A percentile compares a stretch with the other conserved stretches of the same genome.
These are phyloP conservation scores for Epichloe amarillans DNA, from an alignment of 2,329 filamentous ascomycete genomes.

Conservation along the genomic window DNA sequence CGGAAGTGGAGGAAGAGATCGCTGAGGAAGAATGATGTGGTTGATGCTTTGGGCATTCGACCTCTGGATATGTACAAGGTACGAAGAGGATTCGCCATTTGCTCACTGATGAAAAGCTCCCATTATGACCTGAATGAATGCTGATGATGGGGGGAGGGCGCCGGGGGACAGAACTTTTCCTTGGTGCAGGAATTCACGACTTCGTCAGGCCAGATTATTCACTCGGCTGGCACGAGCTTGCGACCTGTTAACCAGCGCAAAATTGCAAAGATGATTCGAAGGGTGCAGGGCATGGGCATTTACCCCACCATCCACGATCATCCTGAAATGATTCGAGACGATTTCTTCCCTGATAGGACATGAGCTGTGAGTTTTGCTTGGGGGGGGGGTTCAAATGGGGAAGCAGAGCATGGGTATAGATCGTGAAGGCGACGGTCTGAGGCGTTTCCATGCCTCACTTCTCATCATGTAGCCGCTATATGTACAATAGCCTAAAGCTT, in stretches of 20 bases:
- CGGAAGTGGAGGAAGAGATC: constrained; percentile 58
- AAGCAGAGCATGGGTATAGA: neutral
- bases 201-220: constrained; percentile 71
- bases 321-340: constrained; percentile 57
- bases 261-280: constrained; percentile 82
- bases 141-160: neutral
- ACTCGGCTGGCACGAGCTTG: constrained; percentile 62
- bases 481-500: constrained; percentile 23
- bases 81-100: constrained; percentile 4
- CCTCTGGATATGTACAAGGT: constrained; percentile 84
- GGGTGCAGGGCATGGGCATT: constrained; percentile 77
- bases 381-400: neutral
- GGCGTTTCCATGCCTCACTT: neutral
- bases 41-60: constrained; percentile 68
- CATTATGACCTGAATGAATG: neutral
- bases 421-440: neutral
- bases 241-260: constrained; percentile 83
- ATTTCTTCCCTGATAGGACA: constrained; percentile 17
- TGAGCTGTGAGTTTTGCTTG: neutral
- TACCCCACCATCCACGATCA: constrained; percentile 87
- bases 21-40: constrained; percentile 52
- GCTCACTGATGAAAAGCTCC: neutral
- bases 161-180: constrained; percentile 61
- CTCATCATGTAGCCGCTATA: constrained; percentile 7
- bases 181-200: constrained; percentile 85